These are phyloP conservation scores for Chrysoporthe puriensis DNA, from an alignment of 2,329 filamentous ascomycete species.

Conservation along the genomic window DNA sequence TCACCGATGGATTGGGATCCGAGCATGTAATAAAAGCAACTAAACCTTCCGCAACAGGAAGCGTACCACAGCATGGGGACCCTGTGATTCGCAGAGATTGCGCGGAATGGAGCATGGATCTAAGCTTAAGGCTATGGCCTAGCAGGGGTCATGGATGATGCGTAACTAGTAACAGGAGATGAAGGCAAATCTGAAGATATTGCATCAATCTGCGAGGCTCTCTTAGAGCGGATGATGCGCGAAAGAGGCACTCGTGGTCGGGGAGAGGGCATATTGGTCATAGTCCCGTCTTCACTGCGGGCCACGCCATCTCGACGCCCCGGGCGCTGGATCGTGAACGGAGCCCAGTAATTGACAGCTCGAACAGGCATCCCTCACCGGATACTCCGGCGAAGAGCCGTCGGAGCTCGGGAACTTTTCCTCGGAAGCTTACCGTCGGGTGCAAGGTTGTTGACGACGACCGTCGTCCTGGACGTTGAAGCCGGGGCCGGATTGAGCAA, in stretches of 20 bases:
- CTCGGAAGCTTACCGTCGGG: conserved; percentile 14
- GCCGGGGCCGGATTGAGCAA: not conserved
- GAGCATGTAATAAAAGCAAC: conserved; percentile 3
- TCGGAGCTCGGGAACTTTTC: conserved; percentile 2
- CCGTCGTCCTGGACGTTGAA: not conserved
- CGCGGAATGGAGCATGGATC: conserved; percentile 19
- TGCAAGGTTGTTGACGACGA: not conserved
- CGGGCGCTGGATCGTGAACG: conserved; percentile 1
- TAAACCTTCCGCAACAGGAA: conserved; percentile 21
- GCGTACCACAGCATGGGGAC: conserved; percentile 14
- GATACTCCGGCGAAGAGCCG: not conserved
- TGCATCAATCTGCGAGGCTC: conserved; percentile 16
- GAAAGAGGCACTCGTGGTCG: not conserved
- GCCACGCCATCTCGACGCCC: conserved; percentile 1
- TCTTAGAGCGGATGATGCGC: conserved; percentile 4
- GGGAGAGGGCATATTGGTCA: not conserved
- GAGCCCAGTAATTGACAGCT: conserved; percentile 2
- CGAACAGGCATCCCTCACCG: conserved; percentile 8
- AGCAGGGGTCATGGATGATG: conserved; percentile 13
- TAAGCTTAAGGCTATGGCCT: conserved; percentile 14
- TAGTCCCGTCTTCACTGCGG: not conserved
- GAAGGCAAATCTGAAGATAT: conserved; percentile 22
- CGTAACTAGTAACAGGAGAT: conserved; percentile 14
- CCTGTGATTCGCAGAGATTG: conserved; percentile 16
- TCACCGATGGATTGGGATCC: conserved; percentile 13